phyloP scores from a whole-genome alignment of 2,329 filamentous ascomycete species.

The Talaromyces sp. region DNA sequence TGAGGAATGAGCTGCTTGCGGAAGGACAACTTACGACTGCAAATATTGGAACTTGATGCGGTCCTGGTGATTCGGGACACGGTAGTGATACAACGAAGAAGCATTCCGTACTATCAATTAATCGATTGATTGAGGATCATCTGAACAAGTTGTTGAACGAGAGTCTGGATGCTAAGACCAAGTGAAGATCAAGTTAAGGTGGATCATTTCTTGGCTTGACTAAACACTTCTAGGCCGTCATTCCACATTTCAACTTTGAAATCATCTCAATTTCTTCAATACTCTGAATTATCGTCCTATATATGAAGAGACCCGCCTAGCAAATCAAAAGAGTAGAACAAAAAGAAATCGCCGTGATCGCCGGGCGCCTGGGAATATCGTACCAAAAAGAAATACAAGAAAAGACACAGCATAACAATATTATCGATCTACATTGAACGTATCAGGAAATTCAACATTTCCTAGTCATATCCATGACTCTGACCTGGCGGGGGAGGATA shows the following conservation, averaged over 20 bases:
- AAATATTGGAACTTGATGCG: not conserved
- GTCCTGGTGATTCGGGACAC: not conserved
- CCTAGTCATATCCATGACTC: conserved; percentile 7
- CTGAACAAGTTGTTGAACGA: not conserved
- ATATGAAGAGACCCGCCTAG: not conserved
- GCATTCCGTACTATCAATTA: not conserved
- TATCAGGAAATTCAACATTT: not conserved
- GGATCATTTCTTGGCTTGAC: conserved; percentile 1
- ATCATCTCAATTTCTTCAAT: not conserved
- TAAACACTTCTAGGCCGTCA: not conserved
- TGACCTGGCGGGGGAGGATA: conserved; percentile 10
- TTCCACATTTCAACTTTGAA: not conserved
- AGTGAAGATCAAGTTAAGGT: not conserved
- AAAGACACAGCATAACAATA: not conserved
- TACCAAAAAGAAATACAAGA: not conserved
- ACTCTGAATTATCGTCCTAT: conserved; percentile 2
- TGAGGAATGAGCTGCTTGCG: not conserved
- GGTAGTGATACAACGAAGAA: not conserved
- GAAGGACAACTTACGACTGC: not conserved
- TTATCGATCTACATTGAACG: conserved; percentile 5
- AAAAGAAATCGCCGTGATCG: conserved; percentile 1
- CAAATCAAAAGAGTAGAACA: not conserved
- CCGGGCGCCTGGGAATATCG: conserved; percentile 6
- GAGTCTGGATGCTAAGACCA: not conserved
- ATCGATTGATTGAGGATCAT: not conserved